phyloP scores from a whole-genome alignment of 75 land plant genomes.

The Selaginella tamariscina region DNA sequence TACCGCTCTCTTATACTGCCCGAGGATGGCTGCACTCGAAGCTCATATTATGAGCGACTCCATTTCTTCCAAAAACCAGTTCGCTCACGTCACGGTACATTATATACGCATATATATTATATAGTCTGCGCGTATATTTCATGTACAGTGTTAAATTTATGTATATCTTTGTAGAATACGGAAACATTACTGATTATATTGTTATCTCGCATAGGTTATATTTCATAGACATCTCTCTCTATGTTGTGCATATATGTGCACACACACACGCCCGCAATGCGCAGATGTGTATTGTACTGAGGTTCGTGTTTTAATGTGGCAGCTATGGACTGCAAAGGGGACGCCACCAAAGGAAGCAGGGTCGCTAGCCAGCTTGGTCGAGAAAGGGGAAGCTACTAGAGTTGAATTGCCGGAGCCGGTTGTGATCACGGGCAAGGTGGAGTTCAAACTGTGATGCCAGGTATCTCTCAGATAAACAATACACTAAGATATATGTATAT shows the following conservation, averaged over 20 bases:
- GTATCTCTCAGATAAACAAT: too few species aligned
- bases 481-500: too few species aligned
- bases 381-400: background rate
- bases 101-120: background rate
- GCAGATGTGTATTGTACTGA: background rate
- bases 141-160: background rate
- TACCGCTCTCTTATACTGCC: constrained; percentile 72
- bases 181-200: background rate
- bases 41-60: constrained; percentile 35
- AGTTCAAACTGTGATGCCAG: background rate
- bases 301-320: background rate
- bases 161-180: background rate
- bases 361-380: background rate
- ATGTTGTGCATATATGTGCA: background rate
- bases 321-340: constrained; percentile 25
- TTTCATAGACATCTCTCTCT: background rate
- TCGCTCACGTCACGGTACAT: constrained; percentile 73
- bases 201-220: background rate
- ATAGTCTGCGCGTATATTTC: background rate
- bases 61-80: constrained; percentile 53
- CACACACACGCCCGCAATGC: background rate
- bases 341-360: constrained; percentile 20
- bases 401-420: background rate
- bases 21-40: constrained; percentile 71
- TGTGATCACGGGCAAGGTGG: background rate